Percentiles rank a stretch among this genome's conserved stretches.
Evolutionary conservation across 306 rosid genomes (phyloP).

Genomic region (Datisca glomerata): DNA sequence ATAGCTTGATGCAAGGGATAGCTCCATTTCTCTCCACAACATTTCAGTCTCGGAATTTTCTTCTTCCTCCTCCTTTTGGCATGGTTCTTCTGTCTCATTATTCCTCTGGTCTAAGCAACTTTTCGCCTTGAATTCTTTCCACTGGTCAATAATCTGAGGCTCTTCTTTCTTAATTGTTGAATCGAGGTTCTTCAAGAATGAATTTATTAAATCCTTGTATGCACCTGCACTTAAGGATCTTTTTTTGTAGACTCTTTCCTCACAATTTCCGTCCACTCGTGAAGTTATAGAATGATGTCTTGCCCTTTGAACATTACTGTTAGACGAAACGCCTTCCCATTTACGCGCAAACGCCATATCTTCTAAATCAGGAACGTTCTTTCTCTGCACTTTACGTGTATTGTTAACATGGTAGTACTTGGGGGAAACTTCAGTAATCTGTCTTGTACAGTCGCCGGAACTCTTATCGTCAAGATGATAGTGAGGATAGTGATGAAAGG

Average conservation of each 20-base stretch:
- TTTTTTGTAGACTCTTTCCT: constrained; percentile 26
- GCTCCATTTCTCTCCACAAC: constrained; percentile 85
- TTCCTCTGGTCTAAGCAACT: constrained; percentile 14
- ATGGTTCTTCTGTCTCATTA: constrained; percentile 16
- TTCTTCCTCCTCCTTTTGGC: constrained; percentile 25
- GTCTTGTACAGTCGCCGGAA: constrained; percentile 19
- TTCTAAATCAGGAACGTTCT: constrained; percentile 22
- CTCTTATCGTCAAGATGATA: constrained; percentile 9
- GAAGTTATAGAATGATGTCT: constrained; percentile 13
- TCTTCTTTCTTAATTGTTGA: constrained; percentile 30
- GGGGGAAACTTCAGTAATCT: constrained; percentile 17
- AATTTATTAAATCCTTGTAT: constrained; percentile 65
- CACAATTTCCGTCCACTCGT: constrained; percentile 20
- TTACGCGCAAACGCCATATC: constrained; percentile 35
- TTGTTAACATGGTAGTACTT: constrained; percentile 22
- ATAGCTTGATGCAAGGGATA: constrained; percentile 59
- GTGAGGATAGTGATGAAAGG: constrained; percentile 11
- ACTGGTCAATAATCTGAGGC: constrained; percentile 46
- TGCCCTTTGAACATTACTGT: constrained; percentile 15
- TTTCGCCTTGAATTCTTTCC: constrained; percentile 42
- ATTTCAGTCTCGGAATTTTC: constrained; percentile 51
- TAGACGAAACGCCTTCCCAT: constrained; percentile 36
- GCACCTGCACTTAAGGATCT: constrained; percentile 61
- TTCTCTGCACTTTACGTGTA: constrained; percentile 24
- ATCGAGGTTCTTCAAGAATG: constrained; percentile 52